These are phyloP conservation scores for Cladosporium oxysporum DNA, from an alignment of 2,329 filamentous ascomycete species.

Conservation along the genomic window DNA sequence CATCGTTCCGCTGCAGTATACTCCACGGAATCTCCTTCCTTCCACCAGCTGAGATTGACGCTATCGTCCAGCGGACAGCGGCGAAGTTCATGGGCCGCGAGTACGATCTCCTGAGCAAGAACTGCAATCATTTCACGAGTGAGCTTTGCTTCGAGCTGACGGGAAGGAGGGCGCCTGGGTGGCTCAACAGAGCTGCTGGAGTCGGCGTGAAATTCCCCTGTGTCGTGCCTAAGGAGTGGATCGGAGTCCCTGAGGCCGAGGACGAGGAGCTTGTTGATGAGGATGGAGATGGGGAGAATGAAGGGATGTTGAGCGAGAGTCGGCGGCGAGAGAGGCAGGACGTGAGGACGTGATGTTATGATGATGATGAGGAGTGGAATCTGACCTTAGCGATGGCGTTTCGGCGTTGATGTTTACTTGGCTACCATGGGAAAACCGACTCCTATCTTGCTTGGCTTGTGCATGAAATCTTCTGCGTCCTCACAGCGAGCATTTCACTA, in stretches of 20 bases:
- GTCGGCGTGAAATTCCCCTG: conserved; percentile 81
- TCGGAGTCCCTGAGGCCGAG: conserved; percentile 12
- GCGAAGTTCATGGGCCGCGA: conserved; percentile 72
- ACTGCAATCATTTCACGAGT: conserved; percentile 87
- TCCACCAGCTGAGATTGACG: conserved; percentile 68
- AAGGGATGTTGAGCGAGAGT: conserved; percentile 20
- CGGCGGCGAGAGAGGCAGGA: conserved; percentile 6
- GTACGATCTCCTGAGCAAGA: conserved; percentile 80
- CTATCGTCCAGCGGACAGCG: conserved; percentile 64
- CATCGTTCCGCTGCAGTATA: conserved; percentile 72
- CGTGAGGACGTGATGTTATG: conserved; percentile 14
- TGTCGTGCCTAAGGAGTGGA: conserved; percentile 72
- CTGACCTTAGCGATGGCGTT: conserved; percentile 7
- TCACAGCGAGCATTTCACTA: neutral
- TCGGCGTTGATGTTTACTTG: neutral
- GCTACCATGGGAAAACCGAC: neutral
- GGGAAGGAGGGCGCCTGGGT: conserved; percentile 66
- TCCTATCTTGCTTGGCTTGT: neutral
- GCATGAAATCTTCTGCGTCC: neutral
- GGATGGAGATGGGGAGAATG: conserved; percentile 25
- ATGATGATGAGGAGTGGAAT: neutral
- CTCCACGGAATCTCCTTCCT: conserved; percentile 78
- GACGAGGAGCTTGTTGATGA: conserved; percentile 56
- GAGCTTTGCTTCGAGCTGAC: conserved; percentile 74
- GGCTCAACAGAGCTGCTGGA: conserved; percentile 81